Evolutionary conservation across 2,329 filamentous ascomycete genomes (phyloP), one percentile per base, ranked within the genome.

Genomic region (Diaporthe vexans): DNA sequence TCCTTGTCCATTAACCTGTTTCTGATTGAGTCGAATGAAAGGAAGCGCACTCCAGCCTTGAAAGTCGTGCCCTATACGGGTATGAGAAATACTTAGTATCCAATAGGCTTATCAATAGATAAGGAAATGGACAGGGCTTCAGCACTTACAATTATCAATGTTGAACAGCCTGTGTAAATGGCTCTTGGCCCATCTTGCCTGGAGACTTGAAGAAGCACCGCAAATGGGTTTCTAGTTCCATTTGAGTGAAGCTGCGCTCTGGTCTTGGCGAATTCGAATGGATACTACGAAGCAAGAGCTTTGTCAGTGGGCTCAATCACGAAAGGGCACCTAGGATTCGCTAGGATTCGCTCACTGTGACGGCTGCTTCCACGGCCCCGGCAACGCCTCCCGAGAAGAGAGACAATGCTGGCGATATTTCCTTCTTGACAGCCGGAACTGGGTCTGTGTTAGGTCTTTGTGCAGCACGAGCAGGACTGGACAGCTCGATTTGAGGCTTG

Each of bases 1-100:
- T 88, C 88, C 9, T 90, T 86, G 73, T 90, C 87, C 78, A 89
- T 89, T 3, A 88, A 80, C 0, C 84, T 80, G 75, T 89, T 87
- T 77, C 91, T 92, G 79, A 94, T 91, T 0, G 87, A 87, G 78
- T 93, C 91, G 79, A 92, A 94, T 4, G 89, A 90, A 17, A 93
- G 81, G 78, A 94, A 93, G 0, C 91, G 88, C 19, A 93, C 88
- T 7, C 88, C 91, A 78, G 92, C 91, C 83, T 94, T 94, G 65
- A 84, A 58, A 58, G 33, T 58, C 6, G 56, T 58, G 29, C 56
- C 56, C 56, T 58, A 3, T 0, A n/a, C n/a, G 19, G n/a, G 21
- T 58, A 37, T 58, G 19, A 58, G 17, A n/a, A 58, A 9, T 19
- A n/a, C n/a, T 37, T 10, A 37, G n/a, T 11, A 58, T n/a, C 19